Evolutionary conservation across 2,329 filamentous ascomycete genomes (phyloP).

Genomic region (Colletotrichum limetticola): DNA sequence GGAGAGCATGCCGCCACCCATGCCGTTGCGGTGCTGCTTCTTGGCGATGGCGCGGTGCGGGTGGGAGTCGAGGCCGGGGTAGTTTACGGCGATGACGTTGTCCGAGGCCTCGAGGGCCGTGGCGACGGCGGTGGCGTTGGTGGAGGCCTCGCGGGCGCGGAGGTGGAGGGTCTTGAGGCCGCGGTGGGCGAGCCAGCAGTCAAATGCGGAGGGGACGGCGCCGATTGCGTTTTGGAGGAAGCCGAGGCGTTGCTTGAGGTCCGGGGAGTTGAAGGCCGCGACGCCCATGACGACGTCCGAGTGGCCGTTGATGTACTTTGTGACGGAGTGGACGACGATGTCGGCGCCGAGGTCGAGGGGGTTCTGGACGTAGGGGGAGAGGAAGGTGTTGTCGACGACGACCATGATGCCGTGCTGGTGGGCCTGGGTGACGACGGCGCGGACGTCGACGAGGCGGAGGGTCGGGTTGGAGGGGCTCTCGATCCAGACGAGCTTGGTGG

Average conservation of each 20-base stretch:
- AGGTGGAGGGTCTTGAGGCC: slow-evolving; percentile 97
- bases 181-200: slow-evolving; percentile 97
- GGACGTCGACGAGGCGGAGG: slow-evolving; percentile 90
- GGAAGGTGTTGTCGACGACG: slow-evolving; percentile 99
- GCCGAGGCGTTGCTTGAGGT: slow-evolving; percentile 78
- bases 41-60: slow-evolving; percentile 85
- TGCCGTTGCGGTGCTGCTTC: slow-evolving; percentile 92
- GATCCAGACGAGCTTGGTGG: slow-evolving; percentile 97
- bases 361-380: slow-evolving; percentile 96
- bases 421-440: slow-evolving; percentile 82
- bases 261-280: slow-evolving; percentile 91
- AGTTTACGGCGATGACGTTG: slow-evolving; percentile 91
- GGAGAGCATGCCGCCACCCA: slow-evolving; percentile 97
- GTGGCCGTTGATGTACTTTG: slow-evolving; percentile 99
- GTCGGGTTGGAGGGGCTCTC: slow-evolving; percentile 96
- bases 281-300: slow-evolving; percentile 97
- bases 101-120: slow-evolving; percentile 80
- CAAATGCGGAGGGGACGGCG: slow-evolving; percentile 92
- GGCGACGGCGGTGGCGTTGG: slow-evolving; percentile 84
- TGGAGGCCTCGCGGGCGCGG: slow-evolving; percentile 84
- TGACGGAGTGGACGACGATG: slow-evolving; percentile 96
- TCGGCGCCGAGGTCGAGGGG: slow-evolving; percentile 95
- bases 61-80: slow-evolving; percentile 90
- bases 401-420: slow-evolving; percentile 91
- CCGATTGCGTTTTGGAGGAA: slow-evolving; percentile 99